Percentiles rank a stretch among this genome's conserved stretches.
Conservation (phyloP, 495 filamentous ascomycete genomes). For the Neurospora africana region DNA sequence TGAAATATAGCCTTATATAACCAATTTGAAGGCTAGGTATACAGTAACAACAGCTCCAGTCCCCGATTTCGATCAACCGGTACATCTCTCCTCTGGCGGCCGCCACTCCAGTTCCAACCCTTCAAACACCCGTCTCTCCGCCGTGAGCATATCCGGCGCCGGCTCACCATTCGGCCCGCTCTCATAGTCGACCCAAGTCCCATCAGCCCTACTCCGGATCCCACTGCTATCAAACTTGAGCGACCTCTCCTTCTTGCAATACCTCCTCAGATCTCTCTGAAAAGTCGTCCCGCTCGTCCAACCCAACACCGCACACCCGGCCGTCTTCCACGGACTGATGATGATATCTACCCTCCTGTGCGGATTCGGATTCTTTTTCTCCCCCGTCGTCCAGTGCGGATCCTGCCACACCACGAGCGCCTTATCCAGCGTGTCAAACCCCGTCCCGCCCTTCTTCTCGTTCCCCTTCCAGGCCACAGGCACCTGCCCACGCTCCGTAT, state of each 20-base stretch:
- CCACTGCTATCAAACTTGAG: conserved; percentile 93
- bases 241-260: conserved; percentile 57
- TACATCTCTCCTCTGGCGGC: conserved; percentile 65
- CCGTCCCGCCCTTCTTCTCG: conserved; percentile 29
- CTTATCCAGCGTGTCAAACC: conserved; percentile 85
- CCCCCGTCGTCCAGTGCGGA: conserved; percentile 38
- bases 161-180: conserved; percentile 28
- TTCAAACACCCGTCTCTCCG: conserved; percentile 74
- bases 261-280: conserved; percentile 72
- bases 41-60: neutral
- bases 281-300: conserved; percentile 90
- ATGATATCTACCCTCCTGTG: conserved; percentile 93
- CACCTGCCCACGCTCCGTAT: conserved; percentile 59
- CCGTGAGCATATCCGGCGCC: conserved; percentile 49
- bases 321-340: conserved; percentile 74
- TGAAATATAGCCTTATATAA: neutral
- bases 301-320: conserved; percentile 77
- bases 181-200: conserved; percentile 54
- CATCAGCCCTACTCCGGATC: conserved; percentile 54
- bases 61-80: conserved; percentile 35
- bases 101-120: conserved; percentile 65
- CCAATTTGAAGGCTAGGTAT: too few species aligned
- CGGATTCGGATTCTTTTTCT: conserved; percentile 53
- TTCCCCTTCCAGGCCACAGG: conserved; percentile 44
- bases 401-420: conserved; percentile 91